phyloP scores from a whole-genome alignment of 2,329 filamentous ascomycete genomes.

The Alternaria arborescens region DNA sequence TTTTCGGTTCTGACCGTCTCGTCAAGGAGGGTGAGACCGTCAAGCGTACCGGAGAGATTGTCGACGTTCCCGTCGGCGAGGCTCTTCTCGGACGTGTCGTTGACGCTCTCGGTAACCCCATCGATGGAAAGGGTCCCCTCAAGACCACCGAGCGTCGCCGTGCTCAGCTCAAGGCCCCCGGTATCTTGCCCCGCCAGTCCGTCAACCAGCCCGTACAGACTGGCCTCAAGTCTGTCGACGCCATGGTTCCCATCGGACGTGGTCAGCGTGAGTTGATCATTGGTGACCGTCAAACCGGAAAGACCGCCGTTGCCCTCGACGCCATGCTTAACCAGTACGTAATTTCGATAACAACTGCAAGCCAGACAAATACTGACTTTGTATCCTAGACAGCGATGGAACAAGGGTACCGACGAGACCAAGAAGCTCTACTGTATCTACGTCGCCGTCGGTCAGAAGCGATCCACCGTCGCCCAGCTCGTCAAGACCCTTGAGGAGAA shows the following conservation, averaged over 20 bases:
- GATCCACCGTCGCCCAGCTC: conserved; percentile 97
- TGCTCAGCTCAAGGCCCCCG: conserved; percentile 98
- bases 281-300: conserved; percentile 99
- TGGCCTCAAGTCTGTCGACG: conserved; percentile 98
- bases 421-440: conserved; percentile 99
- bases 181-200: conserved; percentile 95
- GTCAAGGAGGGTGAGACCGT: conserved; percentile 99
- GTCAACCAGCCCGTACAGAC: conserved; percentile 99
- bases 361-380: not conserved
- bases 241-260: conserved; percentile 99
- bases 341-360: not conserved
- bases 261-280: conserved; percentile 99
- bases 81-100: conserved; percentile 97
- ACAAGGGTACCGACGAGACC: conserved; percentile 81
- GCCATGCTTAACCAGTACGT: conserved; percentile 98
- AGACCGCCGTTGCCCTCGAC: conserved; percentile 98
- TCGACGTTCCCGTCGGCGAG: conserved; percentile 92
- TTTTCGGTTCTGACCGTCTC: conserved; percentile 99
- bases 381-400: conserved; percentile 69
- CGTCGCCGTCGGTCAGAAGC: conserved; percentile 99
- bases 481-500: conserved; percentile 99
- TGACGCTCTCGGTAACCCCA: conserved; percentile 98
- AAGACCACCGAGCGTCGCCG: conserved; percentile 91
- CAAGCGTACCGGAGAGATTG: conserved; percentile 99
- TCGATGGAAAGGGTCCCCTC: conserved; percentile 98